Evolutionary conservation across 148 eudicot species (phyloP).

Genomic region (Simmondsia chinensis): DNA sequence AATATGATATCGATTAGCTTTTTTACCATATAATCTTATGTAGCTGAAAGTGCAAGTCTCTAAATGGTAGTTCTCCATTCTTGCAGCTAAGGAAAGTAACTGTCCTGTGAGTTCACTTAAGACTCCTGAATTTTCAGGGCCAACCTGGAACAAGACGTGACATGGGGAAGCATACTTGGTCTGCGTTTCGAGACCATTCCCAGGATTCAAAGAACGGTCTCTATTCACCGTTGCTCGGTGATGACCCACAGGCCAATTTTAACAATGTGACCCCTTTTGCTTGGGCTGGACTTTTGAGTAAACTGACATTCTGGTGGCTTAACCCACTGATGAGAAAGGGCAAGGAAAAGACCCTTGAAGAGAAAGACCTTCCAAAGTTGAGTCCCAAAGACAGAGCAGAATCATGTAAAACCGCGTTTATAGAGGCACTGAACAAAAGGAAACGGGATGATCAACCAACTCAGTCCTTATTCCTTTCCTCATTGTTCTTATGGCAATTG

Average conservation of each 20-base stretch:
- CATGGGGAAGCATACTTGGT: no score
- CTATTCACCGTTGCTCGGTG: conserved; percentile 15
- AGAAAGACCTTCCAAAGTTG: conserved; percentile 23
- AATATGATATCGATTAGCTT: no score
- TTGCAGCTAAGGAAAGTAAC: no score
- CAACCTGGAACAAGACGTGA: no score
- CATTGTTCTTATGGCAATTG: conserved; percentile 23
- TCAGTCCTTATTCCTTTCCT: conserved; percentile 13
- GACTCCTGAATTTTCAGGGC: no score
- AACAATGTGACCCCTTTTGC: conserved; percentile 26
- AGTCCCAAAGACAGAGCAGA: conserved; percentile 20
- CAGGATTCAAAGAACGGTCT: no score
- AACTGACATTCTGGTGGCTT: conserved; percentile 36
- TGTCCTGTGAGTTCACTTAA: no score
- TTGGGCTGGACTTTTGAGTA: conserved; percentile 24
- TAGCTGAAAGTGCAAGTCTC: no score
- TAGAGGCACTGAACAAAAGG: conserved; percentile 13
- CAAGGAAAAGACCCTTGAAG: conserved; percentile 18
- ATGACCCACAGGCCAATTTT: neutral
- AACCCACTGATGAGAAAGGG: conserved; percentile 33
- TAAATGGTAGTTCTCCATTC: no score
- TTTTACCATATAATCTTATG: no score
- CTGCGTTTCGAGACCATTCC: no score
- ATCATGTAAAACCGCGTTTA: conserved; percentile 18
- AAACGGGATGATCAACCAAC: neutral